Evolutionary conservation across 2,329 filamentous ascomycete genomes (phyloP).

Genomic region (Trichoderma hamatum): DNA sequence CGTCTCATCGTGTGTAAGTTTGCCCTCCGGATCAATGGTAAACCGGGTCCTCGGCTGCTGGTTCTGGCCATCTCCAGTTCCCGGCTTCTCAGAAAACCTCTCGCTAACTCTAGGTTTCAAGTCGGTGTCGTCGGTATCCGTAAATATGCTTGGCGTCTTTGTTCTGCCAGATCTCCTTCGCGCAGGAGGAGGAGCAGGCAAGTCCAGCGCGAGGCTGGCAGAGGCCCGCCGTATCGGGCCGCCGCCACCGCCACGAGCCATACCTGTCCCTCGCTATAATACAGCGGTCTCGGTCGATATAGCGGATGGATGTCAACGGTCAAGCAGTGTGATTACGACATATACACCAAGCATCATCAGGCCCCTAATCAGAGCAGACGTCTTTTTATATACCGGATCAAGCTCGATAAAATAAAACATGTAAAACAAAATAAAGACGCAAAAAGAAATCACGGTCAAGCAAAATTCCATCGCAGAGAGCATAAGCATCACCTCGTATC

Average conservation of each 20-base stretch:
- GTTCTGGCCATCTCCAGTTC: neutral
- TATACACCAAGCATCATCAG: neutral
- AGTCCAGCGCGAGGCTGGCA: conserved; percentile 21
- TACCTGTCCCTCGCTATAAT: conserved; percentile 25
- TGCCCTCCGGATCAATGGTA: conserved; percentile 41
- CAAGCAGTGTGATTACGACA: neutral
- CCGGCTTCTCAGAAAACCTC: conserved; percentile 1
- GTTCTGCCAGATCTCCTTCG: conserved; percentile 20
- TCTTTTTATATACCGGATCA: neutral
- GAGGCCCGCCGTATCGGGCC: conserved; percentile 21
- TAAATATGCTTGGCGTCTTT: conserved; percentile 8
- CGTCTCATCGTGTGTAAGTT: conserved; percentile 53
- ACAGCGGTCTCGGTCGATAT: neutral
- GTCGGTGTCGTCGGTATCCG: conserved; percentile 27
- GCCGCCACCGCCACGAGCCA: conserved; percentile 29
- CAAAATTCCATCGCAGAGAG: conserved; percentile 15
- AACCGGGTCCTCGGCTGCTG: conserved; percentile 34
- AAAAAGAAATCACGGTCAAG: neutral
- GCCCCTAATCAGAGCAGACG: neutral
- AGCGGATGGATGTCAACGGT: neutral
- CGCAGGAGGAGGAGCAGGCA: conserved; percentile 17
- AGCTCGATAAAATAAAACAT: neutral
- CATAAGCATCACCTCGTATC: conserved; percentile 5
- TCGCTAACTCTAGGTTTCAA: conserved; percentile 10
- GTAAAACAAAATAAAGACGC: neutral